These are phyloP conservation scores for Nephelium lappaceum DNA, from an alignment of 345 rosid species.

Conservation along the genomic window DNA sequence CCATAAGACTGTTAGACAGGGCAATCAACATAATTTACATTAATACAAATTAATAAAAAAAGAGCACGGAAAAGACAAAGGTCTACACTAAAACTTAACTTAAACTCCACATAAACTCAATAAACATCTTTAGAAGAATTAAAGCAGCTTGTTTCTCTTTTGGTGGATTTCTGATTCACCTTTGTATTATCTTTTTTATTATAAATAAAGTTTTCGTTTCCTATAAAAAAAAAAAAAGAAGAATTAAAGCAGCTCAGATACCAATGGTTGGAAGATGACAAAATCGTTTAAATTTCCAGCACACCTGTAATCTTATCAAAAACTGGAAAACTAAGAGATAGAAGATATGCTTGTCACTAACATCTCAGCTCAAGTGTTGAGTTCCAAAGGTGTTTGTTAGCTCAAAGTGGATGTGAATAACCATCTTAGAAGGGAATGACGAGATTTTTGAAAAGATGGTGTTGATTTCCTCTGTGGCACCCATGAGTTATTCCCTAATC, in stretches of 20 bases:
- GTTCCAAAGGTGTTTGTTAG: not conserved
- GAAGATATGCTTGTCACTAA: not conserved
- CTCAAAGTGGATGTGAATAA: not conserved
- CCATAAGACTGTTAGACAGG: conserved; percentile 30
- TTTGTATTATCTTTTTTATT: too few relatives aligned
- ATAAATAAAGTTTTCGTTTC: too few relatives aligned
- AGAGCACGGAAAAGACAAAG: not conserved
- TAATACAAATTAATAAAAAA: too few relatives aligned
- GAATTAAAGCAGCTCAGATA: not conserved
- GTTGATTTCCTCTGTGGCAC: not conserved
- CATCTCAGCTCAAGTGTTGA: not conserved
- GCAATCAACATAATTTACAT: conserved; percentile 8
- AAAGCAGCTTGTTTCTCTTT: too few relatives aligned
- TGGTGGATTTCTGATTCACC: too few relatives aligned
- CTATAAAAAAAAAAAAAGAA: too few relatives aligned
- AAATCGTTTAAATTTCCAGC: not conserved
- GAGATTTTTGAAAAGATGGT: not conserved
- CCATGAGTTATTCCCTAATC: not conserved
- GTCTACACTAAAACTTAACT: not conserved
- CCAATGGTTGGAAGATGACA: not conserved
- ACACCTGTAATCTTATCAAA: not conserved
- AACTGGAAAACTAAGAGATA: not conserved
- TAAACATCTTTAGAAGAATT: not conserved
- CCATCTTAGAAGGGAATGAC: not conserved
- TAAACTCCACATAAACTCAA: conserved; percentile 1